These are phyloP conservation scores for Quercus agrifolia DNA, from an alignment of 306 rosid genomes.

Conservation along the genomic window DNA sequence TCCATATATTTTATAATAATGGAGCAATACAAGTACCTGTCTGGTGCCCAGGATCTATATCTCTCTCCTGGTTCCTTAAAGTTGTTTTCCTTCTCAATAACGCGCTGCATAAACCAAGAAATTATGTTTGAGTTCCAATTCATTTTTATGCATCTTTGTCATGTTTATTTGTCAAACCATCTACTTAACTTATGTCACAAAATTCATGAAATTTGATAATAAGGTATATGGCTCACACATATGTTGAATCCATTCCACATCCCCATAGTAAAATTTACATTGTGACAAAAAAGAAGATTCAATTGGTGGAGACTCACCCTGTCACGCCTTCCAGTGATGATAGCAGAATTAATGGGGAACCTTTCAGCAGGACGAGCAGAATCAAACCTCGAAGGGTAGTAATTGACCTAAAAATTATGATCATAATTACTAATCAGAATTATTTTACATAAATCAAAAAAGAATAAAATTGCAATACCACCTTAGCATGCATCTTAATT, in stretches of 20 bases:
- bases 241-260: not conserved
- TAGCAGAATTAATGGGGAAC: slow-evolving; percentile 54
- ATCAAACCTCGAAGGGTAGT: slow-evolving; percentile 89
- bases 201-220: too few relatives aligned
- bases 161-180: too few relatives aligned
- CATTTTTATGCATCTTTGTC: too few relatives aligned
- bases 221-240: too few relatives aligned
- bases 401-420: slow-evolving; percentile 57
- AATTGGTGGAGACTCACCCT: slow-evolving; percentile 47
- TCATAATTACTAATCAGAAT: not conserved
- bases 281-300: not conserved
- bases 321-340: slow-evolving; percentile 59
- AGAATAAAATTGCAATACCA: not conserved
- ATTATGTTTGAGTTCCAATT: too few relatives aligned
- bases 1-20: not conserved
- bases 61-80: slow-evolving; percentile 91
- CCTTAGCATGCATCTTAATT: not conserved
- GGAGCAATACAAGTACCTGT: slow-evolving; percentile 47
- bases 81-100: slow-evolving; percentile 73
- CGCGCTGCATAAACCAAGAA: slow-evolving; percentile 42
- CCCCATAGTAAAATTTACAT: not conserved
- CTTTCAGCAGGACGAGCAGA: slow-evolving; percentile 76
- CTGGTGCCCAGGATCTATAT: slow-evolving; percentile 76
- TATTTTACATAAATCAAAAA: not conserved
- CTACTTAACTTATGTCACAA: too few relatives aligned